Evolutionary conservation across 2,329 filamentous ascomycete species (phyloP), one percentile per base, ranked within the genome.

Genomic region (Nigrospora osmanthi): DNA sequence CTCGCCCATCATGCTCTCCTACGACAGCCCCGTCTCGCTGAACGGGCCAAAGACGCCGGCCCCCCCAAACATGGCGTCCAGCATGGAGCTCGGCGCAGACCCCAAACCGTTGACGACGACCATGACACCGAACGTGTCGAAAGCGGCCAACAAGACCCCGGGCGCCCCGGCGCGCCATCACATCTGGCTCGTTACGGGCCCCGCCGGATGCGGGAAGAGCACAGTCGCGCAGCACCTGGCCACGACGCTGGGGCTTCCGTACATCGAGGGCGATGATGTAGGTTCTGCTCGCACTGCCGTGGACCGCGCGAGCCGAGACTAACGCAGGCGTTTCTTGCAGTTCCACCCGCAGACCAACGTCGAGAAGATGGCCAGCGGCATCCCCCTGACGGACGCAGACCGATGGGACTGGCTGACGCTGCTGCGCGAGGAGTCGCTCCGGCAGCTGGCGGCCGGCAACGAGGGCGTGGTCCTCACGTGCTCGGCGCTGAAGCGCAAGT

Each of bases 361-460:
- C 55, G 83, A 90, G 44, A 98, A 97, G 68, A 98, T 98, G 93
- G 75, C 78, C 59, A 76, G 75, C 54, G 88, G 88, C 54, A 83
- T 81, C 46, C 89, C 93, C 3, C 75, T 98, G 33, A 95, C 87
- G 45, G 93, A 98, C 61, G 84, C 83, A 48, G 93, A 98, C 68
- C 85, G 93, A 52, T 97, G 93, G 93, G 91, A 96, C 70, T 98
- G 93, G 93, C 81, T 98, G 51, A 87, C 85, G 39, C 73, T 75
- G 12, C 75, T 93, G 13, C 85, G 87, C 51, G 78, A 88, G 52
- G 83, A 82, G 57, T 79, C 81, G 7, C 71, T 82, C 45, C 66
- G 67, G 43, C 70, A 70, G 42, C 70, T 85, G 48, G 68, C 71
- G 45, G 66, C 64, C 40, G 80, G 81, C 34, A 73, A 78, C 15